Percentiles rank a stretch among this genome's conserved stretches.
phyloP scores from a whole-genome alignment of 2,329 filamentous ascomycete species.

The Paecilomyces niveus region DNA sequence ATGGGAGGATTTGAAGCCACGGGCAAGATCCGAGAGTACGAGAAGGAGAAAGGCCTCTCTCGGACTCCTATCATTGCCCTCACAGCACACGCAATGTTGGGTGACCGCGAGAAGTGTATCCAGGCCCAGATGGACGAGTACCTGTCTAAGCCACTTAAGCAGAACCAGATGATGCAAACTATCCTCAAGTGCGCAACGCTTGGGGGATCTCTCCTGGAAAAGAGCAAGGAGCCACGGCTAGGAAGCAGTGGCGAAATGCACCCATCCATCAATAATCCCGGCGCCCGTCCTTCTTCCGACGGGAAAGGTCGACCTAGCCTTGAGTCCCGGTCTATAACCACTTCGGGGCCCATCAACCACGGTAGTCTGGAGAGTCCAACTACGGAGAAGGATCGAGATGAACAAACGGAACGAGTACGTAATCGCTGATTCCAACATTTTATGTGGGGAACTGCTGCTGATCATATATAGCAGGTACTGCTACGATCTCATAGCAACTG shows the following conservation, averaged over 20 bases:
- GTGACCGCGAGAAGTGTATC: slow-evolving; percentile 95
- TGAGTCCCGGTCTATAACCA: slow-evolving; percentile 62
- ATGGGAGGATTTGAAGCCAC: slow-evolving; percentile 99
- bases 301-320: slow-evolving; percentile 48
- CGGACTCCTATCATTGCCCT: slow-evolving; percentile 93
- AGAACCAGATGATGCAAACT: slow-evolving; percentile 95
- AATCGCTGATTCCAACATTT: slow-evolving; percentile 1
- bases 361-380: slow-evolving; percentile 57
- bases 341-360: slow-evolving; percentile 51
- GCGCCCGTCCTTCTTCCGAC: slow-evolving; percentile 21
- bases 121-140: slow-evolving; percentile 99
- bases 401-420: slow-evolving; percentile 53
- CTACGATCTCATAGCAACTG: slow-evolving; percentile 45
- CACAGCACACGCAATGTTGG: slow-evolving; percentile 97
- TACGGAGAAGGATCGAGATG: slow-evolving; percentile 53
- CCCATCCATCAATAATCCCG: slow-evolving; percentile 9
- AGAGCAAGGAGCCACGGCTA: slow-evolving; percentile 36
- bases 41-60: slow-evolving; percentile 69
- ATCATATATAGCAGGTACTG: slow-evolving; percentile 27
- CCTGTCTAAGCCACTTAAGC: slow-evolving; percentile 89
- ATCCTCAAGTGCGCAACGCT: slow-evolving; percentile 95
- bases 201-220: slow-evolving; percentile 45
- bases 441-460: background rate
- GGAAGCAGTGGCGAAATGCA: slow-evolving; percentile 34
- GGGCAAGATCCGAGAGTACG: slow-evolving; percentile 91